phyloP scores from a whole-genome alignment of 1,284 basidiomycete genomes.

The Retiboletus flavoniger region DNA sequence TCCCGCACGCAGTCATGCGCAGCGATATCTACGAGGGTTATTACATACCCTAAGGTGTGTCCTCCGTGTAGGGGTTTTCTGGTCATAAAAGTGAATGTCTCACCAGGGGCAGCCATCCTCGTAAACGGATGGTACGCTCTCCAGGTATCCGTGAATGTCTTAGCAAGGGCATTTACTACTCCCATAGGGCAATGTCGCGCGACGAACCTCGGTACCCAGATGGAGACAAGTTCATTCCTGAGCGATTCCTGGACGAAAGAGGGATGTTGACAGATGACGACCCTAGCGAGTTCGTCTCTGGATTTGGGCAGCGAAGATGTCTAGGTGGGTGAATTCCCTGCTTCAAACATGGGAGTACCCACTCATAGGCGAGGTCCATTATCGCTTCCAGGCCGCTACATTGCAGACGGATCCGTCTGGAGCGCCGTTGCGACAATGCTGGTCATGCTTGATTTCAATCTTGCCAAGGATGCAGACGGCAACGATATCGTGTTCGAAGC shows the following conservation, averaged over 20 bases:
- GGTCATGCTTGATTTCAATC: conserved; percentile 16
- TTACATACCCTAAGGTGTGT: conserved; percentile 27
- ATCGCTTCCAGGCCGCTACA: conserved; percentile 11
- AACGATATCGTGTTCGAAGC: conserved; percentile 10
- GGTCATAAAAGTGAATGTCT: background rate
- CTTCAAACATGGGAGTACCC: background rate
- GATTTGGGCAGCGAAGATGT: conserved; percentile 22
- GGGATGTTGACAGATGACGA: conserved; percentile 15
- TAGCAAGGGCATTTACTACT: background rate
- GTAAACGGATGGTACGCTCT: conserved; percentile 17
- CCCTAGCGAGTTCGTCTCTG: conserved; percentile 15
- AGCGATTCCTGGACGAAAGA: conserved; percentile 19
- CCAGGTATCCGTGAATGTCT: too few species aligned
- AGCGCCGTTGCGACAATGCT: conserved; percentile 19
- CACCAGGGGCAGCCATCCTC: conserved; percentile 11
- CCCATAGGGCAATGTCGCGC: conserved; percentile 18
- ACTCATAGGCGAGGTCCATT: background rate
- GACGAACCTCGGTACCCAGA: conserved; percentile 17
- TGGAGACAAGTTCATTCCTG: conserved; percentile 20
- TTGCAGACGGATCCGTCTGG: conserved; percentile 24
- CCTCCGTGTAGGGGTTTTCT: background rate
- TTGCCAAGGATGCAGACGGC: conserved; percentile 16
- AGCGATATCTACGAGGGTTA: conserved; percentile 19
- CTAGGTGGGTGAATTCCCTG: conserved; percentile 9
- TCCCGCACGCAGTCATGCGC: conserved; percentile 5